Base-by-base conservation (phyloP, 2,329 filamentous ascomycete genomes). In the Sporothrix pseudoabietina region DNA sequence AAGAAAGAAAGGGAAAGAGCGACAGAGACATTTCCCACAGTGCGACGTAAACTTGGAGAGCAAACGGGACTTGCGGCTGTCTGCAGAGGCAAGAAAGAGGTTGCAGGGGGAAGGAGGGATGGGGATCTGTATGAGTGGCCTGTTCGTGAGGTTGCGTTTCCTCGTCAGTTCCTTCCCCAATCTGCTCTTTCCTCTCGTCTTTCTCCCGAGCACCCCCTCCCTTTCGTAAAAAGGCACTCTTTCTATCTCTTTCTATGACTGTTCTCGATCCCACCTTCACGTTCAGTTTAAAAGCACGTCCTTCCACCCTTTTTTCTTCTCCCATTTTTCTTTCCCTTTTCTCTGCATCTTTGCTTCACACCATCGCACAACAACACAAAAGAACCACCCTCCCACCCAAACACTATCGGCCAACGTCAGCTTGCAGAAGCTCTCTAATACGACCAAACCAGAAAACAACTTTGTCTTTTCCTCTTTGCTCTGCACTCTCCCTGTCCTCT, bases 301-400 rank as follows among this genome's bases (percentile, higher is more conserved):
- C 69, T 52, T 63, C 69, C 69, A 63, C 69, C 39, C 41, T 32
- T 35, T 54, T 26, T 8, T 16, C 22, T 55, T 71, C 41, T 66
- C 54, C n/a, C 55, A 61, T 54, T 54, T 71, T 39, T 9, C 41
- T 35, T 22, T n/a, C 52, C 69, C 47, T 35, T 26, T 59, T 41
- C 22, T 59, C 22, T 39, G 55, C 69, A 63, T 71, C 69, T 59
- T 54, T 57, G 55, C 55, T 63, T 71, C 70, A 63, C 69, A 71
- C 66, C 66, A 69, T 69, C 66, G 54, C 66, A 69, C 14, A 49
- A 19, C n/a, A 66, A n/a, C 52, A 55, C 9, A 52, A n/a, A 32
- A 61, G 8, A 41, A 61, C 44, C 44, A 16, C 3, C 10, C 7
- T 26, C 41, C 10, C 41, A 47, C 8, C 35, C 59, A 65, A 54